Percentiles rank a stretch among this genome's conserved stretches.
These are phyloP conservation scores for Coemansia javaensis DNA, from an alignment of 192 early-diverging fungal genomes.

Conservation along the genomic window DNA sequence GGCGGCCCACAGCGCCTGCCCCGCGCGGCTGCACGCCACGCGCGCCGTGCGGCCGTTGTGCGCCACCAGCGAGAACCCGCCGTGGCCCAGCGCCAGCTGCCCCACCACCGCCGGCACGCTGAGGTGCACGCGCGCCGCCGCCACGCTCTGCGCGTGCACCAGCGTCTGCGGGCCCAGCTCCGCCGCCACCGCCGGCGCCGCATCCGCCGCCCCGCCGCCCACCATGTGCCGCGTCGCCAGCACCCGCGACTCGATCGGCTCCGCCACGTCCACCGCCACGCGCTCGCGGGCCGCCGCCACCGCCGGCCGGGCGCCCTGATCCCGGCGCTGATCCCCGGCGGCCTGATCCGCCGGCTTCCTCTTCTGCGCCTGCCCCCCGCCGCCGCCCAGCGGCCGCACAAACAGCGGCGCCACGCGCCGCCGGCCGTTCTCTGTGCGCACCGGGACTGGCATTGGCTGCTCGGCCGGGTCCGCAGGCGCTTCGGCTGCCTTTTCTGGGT, in stretches of 20 bases:
- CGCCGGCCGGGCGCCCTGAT: too few species aligned
- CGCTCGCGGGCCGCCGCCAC: not conserved
- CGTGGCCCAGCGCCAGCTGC: not conserved
- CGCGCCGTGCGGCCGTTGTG: not conserved
- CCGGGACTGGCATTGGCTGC: constrained; percentile 58
- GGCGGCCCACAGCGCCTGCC: constrained; percentile 7
- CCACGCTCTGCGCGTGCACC: constrained; percentile 32
- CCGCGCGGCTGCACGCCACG: too few species aligned
- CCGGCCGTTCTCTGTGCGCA: constrained; percentile 69
- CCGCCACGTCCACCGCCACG: constrained; percentile 20
- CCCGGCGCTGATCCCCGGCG: too few species aligned
- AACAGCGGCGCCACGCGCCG: constrained; percentile 76
- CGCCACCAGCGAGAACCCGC: not conserved
- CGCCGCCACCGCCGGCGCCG: not conserved
- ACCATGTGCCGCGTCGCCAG: constrained; percentile 17
- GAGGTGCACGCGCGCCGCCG: constrained; percentile 31
- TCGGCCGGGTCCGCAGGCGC: constrained; percentile 5
- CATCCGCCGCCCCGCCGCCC: not conserved
- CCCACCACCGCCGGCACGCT: constrained; percentile 28
- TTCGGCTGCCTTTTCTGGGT: not conserved
- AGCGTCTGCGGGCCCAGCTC: constrained; percentile 29
- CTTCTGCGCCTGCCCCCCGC: not conserved
- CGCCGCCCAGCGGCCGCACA: constrained; percentile 36
- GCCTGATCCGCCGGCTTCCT: too few species aligned
- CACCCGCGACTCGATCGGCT: constrained; percentile 30